phyloP scores from a whole-genome alignment of 1,284 basidiomycete genomes.

The Sporisorium reilianum region DNA sequence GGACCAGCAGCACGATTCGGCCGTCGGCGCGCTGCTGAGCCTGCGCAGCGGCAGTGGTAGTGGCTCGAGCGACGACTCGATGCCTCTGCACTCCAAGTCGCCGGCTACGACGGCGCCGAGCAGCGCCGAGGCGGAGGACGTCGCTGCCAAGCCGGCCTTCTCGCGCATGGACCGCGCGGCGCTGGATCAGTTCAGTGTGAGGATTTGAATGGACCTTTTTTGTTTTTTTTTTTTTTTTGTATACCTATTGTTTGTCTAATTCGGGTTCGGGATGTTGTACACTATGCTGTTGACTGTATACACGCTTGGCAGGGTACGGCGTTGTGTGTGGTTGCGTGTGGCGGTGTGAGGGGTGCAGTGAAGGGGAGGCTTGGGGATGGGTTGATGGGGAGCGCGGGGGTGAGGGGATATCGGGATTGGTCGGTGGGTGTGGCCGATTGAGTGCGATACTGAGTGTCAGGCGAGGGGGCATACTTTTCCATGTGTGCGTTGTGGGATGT shows the following conservation, averaged over 20 bases:
- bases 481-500: no score
- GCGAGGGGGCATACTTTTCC: no score
- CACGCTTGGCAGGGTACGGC: no score
- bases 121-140: constrained; percentile 18
- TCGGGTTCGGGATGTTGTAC: no score
- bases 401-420: no score
- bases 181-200: constrained; percentile 43
- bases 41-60: constrained; percentile 43
- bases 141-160: constrained; percentile 25
- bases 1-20: constrained; percentile 44
- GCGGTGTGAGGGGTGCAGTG: no score
- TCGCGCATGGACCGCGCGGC: constrained; percentile 42
- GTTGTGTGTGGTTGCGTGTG: no score
- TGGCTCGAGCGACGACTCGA: constrained; percentile 38
- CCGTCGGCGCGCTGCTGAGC: constrained; percentile 47
- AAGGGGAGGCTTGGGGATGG: no score
- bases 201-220: constrained; percentile 21
- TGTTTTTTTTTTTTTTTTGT: neutral
- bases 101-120: constrained; percentile 24
- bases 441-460: no score
- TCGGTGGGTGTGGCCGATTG: no score
- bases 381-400: no score
- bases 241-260: no score
- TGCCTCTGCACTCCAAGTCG: neutral
- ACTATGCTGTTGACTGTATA: neutral